Conservation (phyloP, 345 rosid species). For the Hypericum perforatum region DNA sequence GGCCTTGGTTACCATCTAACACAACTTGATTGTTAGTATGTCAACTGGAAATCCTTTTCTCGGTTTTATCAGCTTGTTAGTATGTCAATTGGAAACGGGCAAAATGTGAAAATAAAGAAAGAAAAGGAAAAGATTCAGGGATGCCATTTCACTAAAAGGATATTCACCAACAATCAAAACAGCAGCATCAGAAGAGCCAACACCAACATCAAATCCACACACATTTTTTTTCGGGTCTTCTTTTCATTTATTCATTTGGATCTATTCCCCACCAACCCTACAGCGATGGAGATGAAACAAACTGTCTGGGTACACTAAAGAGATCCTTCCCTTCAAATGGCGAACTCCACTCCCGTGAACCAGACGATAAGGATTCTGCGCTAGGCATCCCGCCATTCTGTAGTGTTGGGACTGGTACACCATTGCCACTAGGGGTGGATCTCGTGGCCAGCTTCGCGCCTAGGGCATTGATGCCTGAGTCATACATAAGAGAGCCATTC, state of each 20-base stretch:
- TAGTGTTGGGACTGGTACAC: conserved; percentile 31
- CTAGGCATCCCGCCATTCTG: conserved; percentile 27
- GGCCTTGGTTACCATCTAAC: no score
- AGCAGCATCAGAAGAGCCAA: conserved; percentile 26
- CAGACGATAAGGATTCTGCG: conserved; percentile 33
- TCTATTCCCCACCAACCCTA: conserved; percentile 30
- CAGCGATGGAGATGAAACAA: conserved; percentile 70
- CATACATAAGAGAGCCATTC: conserved; percentile 26
- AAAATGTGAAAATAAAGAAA: background rate
- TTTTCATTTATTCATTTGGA: conserved; percentile 28
- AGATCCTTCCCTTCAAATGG: conserved; percentile 87
- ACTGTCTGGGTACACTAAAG: conserved; percentile 82
- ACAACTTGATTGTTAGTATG: no score
- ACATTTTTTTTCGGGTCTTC: conserved; percentile 18
- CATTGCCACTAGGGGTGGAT: conserved; percentile 26
- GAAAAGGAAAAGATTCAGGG: background rate
- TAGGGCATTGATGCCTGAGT: conserved; percentile 24
- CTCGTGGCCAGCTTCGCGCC: conserved; percentile 37
- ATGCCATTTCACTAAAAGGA: conserved; percentile 13
- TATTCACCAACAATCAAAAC: conserved; percentile 18
- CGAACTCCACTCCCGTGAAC: conserved; percentile 70
- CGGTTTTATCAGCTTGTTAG: no score
- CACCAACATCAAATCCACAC: conserved; percentile 40
- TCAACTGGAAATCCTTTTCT: no score
- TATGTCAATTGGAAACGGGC: background rate